Evolutionary conservation across 1,284 basidiomycete genomes (phyloP).

Genomic region (Caloboletus inedulis): DNA sequence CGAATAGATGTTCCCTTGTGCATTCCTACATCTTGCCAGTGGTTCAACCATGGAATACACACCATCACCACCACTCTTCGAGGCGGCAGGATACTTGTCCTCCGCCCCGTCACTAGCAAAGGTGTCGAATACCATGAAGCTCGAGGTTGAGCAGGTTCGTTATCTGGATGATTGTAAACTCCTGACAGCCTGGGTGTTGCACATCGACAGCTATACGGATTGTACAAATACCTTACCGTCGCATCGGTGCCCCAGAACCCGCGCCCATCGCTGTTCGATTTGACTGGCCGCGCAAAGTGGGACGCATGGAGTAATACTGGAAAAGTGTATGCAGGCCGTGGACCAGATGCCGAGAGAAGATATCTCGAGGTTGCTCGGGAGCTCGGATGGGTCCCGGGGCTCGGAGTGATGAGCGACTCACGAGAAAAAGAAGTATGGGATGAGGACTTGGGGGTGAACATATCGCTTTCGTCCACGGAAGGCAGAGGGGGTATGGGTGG

Average conservation of each 20-base stretch:
- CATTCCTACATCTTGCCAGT: neutral
- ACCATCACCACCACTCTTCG: constrained; percentile 52
- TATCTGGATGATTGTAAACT: constrained; percentile 21
- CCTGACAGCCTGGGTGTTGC: constrained; percentile 30
- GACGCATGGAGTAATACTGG: constrained; percentile 74
- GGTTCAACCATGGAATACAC: constrained; percentile 27
- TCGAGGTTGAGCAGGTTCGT: constrained; percentile 59
- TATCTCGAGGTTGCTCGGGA: constrained; percentile 70
- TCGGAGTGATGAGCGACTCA: constrained; percentile 7
- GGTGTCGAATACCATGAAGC: constrained; percentile 58
- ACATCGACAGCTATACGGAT: constrained; percentile 73
- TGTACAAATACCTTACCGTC: constrained; percentile 77
- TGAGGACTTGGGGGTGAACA: constrained; percentile 34
- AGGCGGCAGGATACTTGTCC: constrained; percentile 65
- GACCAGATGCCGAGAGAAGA: constrained; percentile 49
- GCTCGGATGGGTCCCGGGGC: constrained; percentile 63
- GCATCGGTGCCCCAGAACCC: constrained; percentile 51
- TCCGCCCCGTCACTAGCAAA: constrained; percentile 49
- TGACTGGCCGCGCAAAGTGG: constrained; percentile 82
- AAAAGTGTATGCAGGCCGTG: constrained; percentile 44
- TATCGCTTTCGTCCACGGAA: constrained; percentile 28
- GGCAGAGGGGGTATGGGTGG: constrained; percentile 54
- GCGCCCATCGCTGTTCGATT: constrained; percentile 80
- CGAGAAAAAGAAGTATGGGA: constrained; percentile 38
- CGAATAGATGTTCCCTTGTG: constrained; percentile 9